Conservation (phyloP, 129 eudicot genomes). For the Centella asiatica region DNA sequence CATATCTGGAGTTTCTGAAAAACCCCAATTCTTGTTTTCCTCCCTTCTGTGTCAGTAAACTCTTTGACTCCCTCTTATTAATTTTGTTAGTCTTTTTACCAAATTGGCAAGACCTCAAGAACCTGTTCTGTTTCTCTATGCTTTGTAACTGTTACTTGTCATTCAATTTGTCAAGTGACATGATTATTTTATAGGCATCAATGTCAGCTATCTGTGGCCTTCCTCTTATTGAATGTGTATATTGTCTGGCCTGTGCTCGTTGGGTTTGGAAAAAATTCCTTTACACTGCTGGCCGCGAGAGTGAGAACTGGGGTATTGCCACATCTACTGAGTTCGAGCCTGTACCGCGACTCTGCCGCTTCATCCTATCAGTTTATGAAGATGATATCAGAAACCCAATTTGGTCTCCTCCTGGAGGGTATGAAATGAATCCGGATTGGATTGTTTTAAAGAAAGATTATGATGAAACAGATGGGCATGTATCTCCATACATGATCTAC, state of each 20-base stretch:
- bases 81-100: no score
- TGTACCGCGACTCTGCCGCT: conserved; percentile 64
- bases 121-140: neutral
- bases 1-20: neutral
- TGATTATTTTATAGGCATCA: conserved; percentile 16
- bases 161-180: neutral
- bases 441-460: conserved; percentile 53
- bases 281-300: conserved; percentile 80
- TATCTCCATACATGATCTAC: conserved; percentile 78
- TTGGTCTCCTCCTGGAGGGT: conserved; percentile 94
- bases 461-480: conserved; percentile 62
- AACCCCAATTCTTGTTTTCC: neutral
- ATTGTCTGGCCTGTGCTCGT: conserved; percentile 82
- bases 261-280: conserved; percentile 91
- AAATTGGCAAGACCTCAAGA: neutral
- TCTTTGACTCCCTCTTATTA: neutral
- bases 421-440: conserved; percentile 75
- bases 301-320: conserved; percentile 91
- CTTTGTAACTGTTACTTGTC: neutral
- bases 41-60: neutral
- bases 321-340: conserved; percentile 72
- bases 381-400: conserved; percentile 72
- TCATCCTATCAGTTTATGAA: conserved; percentile 76
- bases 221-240: conserved; percentile 82
- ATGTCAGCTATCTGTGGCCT: conserved; percentile 67